Percentiles rank a stretch among this genome's conserved stretches.
These are phyloP conservation scores for Aspergillus sp. DNA, from an alignment of 2,329 filamentous ascomycete species.

Conservation along the genomic window DNA sequence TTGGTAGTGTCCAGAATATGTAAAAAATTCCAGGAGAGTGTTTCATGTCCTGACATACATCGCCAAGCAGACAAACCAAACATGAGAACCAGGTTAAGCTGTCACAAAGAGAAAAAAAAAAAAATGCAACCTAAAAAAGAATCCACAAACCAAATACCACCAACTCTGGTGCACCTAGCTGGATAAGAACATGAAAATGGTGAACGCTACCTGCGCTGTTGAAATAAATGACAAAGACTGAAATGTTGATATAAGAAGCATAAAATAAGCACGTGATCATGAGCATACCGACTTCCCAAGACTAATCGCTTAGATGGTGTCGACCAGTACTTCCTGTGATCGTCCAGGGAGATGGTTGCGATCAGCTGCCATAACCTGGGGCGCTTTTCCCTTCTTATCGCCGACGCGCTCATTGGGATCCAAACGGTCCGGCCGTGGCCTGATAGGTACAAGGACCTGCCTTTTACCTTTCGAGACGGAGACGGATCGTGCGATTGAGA, in stretches of 20 bases:
- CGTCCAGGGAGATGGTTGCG: constrained; percentile 33
- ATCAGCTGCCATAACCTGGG: constrained; percentile 31
- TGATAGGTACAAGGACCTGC: constrained; percentile 41
- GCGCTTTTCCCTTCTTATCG: constrained; percentile 29
- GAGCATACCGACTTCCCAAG: neutral
- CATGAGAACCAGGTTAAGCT: neutral
- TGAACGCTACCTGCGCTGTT: constrained; percentile 6
- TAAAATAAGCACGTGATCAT: neutral
- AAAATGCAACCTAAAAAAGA: neutral
- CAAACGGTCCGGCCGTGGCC: constrained; percentile 26
- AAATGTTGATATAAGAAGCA: neutral
- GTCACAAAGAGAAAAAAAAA: neutral
- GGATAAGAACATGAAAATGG: neutral
- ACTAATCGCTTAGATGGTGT: constrained; percentile 21
- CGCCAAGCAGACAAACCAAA: neutral
- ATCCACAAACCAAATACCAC: neutral
- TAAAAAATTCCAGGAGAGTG: neutral
- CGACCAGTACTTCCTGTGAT: constrained; percentile 37
- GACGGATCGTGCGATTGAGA: constrained; percentile 43
- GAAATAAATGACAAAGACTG: neutral
- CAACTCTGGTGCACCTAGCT: neutral
- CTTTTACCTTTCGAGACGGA: constrained; percentile 38
- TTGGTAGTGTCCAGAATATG: neutral
- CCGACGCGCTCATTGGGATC: constrained; percentile 30
- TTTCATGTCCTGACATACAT: neutral